A percentile compares a stretch with the other conserved stretches of the same genome.
phyloP scores from a whole-genome alignment of 2,329 filamentous ascomycete species.

The Catunica adiposa region DNA sequence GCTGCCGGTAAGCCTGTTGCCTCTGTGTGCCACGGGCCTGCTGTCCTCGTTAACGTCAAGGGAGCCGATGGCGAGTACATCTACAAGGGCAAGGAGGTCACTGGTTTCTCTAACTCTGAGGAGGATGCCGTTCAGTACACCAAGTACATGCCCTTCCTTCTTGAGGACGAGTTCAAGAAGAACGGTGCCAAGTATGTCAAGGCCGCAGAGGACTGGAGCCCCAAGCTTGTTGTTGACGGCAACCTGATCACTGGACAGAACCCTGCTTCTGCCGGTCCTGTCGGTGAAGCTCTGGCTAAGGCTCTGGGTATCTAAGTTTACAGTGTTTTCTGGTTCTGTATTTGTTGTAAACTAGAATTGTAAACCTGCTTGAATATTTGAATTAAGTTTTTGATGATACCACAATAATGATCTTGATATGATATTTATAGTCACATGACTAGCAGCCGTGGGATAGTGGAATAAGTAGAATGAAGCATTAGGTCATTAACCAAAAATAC shows the following conservation, averaged over 20 bases:
- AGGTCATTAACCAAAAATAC: neutral
- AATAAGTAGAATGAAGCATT: neutral
- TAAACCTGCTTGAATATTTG: neutral
- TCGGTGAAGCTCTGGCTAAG: slow-evolving; percentile 36
- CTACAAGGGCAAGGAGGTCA: slow-evolving; percentile 39
- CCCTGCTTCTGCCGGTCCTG: slow-evolving; percentile 32
- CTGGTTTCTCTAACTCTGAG: slow-evolving; percentile 46
- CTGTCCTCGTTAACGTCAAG: slow-evolving; percentile 42
- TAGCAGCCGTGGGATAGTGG: neutral
- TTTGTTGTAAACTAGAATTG: neutral
- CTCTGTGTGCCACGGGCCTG: slow-evolving; percentile 54
- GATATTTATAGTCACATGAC: neutral
- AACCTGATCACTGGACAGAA: slow-evolving; percentile 42
- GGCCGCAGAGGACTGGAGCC: slow-evolving; percentile 29
- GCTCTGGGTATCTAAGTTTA: slow-evolving; percentile 21
- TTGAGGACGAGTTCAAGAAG: slow-evolving; percentile 37
- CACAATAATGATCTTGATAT: neutral
- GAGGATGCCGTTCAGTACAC: slow-evolving; percentile 30
- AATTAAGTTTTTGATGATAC: neutral
- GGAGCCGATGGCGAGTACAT: slow-evolving; percentile 34
- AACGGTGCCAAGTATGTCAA: slow-evolving; percentile 40
- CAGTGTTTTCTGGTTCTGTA: neutral
- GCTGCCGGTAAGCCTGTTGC: slow-evolving; percentile 43
- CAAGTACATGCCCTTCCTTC: slow-evolving; percentile 40
- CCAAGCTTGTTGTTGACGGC: slow-evolving; percentile 34